These are phyloP conservation scores for Bullera alba DNA, from an alignment of 768 basidiomycete genomes.

Conservation along the genomic window DNA sequence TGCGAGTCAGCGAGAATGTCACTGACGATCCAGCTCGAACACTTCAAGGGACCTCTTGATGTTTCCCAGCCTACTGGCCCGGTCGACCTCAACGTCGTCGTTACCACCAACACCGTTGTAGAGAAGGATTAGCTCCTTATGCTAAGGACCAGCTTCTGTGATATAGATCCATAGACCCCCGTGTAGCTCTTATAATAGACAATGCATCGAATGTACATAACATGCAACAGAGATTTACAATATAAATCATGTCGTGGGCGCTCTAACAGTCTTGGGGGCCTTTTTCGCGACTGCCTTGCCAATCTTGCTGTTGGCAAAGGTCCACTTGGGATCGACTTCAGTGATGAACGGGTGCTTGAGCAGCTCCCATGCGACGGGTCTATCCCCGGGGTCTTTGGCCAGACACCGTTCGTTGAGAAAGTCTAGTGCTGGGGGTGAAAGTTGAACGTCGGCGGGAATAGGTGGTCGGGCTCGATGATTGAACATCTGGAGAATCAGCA, in stretches of 20 bases:
- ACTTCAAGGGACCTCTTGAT: slow-evolving; percentile 19
- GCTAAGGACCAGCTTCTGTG: too few species aligned
- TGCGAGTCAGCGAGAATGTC: slow-evolving; percentile 5
- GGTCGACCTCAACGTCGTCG: slow-evolving; percentile 20
- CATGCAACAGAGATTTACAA: too few species aligned
- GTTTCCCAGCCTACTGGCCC: slow-evolving; percentile 3
- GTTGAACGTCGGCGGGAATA: slow-evolving; percentile 70
- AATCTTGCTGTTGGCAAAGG: slow-evolving; percentile 38
- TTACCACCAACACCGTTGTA: slow-evolving; percentile 11
- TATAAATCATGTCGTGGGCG: neutral
- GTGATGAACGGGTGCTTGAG: slow-evolving; percentile 61
- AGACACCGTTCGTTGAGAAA: slow-evolving; percentile 79
- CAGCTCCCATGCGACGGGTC: slow-evolving; percentile 71
- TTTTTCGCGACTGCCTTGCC: slow-evolving; percentile 37
- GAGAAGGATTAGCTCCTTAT: slow-evolving; percentile 15
- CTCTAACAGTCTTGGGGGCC: slow-evolving; percentile 4
- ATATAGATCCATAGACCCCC: too few species aligned
- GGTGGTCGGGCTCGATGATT: slow-evolving; percentile 79
- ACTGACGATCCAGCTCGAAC: slow-evolving; percentile 11
- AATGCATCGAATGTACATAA: too few species aligned
- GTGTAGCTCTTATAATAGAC: too few species aligned
- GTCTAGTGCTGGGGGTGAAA: slow-evolving; percentile 71
- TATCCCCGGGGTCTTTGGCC: slow-evolving; percentile 77
- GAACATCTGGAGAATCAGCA: slow-evolving; percentile 57
- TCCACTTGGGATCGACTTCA: slow-evolving; percentile 37